Percentiles rank a stretch among this genome's conserved stretches.
Conservation (phyloP, 805 yeast species). For the Zygosaccharomyces bisporus region DNA sequence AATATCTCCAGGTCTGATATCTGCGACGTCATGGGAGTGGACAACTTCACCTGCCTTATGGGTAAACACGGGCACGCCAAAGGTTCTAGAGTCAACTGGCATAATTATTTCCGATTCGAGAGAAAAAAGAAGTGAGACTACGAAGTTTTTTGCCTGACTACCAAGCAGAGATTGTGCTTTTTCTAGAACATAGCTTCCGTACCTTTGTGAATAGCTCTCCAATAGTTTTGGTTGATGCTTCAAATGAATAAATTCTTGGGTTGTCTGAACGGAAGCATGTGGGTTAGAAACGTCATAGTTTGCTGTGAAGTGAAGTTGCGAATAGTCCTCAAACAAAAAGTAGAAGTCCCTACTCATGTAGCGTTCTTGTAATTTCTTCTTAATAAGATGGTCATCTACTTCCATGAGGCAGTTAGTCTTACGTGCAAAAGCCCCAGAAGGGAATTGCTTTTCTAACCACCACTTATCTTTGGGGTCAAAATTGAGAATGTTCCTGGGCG, state of each 20-base stretch:
- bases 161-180: conserved; percentile 40
- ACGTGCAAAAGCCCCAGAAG: conserved; percentile 38
- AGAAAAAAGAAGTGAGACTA: conserved; percentile 37
- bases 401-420: conserved; percentile 47
- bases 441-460: conserved; percentile 65
- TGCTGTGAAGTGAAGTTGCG: conserved; percentile 59
- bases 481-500: conserved; percentile 8
- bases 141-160: conserved; percentile 27
- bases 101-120: conserved; percentile 43
- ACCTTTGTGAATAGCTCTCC: conserved; percentile 45
- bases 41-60: conserved; percentile 52
- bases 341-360: conserved; percentile 59
- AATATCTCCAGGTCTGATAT: conserved; percentile 79
- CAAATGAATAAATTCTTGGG: conserved; percentile 42
- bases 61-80: conserved; percentile 53
- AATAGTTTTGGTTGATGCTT: conserved; percentile 45
- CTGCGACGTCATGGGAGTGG: conserved; percentile 49
- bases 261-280: conserved; percentile 40
- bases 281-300: conserved; percentile 56
- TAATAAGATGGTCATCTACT: conserved; percentile 53
- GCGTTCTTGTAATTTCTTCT: conserved; percentile 54
- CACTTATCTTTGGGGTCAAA: conserved; percentile 44
- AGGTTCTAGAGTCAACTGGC: conserved; percentile 63
- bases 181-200: conserved; percentile 50
- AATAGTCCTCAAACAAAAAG: conserved; percentile 66